These are phyloP conservation scores for Botryotinia narcissicola DNA, from an alignment of 2,329 filamentous ascomycete genomes.

Conservation along the genomic window DNA sequence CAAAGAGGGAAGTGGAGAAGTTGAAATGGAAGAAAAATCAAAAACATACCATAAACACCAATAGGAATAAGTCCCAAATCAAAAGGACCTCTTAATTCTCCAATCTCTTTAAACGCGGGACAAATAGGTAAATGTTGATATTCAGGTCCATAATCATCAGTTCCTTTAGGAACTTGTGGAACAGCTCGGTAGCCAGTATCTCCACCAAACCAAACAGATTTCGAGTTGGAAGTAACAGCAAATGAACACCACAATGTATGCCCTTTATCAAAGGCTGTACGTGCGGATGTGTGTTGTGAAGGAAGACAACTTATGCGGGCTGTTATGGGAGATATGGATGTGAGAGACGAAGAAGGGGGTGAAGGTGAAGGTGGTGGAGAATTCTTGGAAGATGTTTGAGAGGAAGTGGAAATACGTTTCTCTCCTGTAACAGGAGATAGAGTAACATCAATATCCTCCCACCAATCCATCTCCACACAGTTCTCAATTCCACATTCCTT, in stretches of 20 bases:
- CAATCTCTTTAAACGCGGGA: constrained; percentile 84
- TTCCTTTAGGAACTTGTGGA: constrained; percentile 56
- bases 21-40: neutral
- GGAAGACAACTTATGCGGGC: constrained; percentile 77
- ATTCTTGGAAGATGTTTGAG: constrained; percentile 33
- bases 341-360: constrained; percentile 2
- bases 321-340: constrained; percentile 51
- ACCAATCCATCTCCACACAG: constrained; percentile 92
- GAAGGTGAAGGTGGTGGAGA: constrained; percentile 32
- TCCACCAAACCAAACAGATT: constrained; percentile 83
- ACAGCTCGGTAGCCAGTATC: constrained; percentile 90
- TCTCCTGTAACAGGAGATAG: constrained; percentile 47
- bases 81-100: constrained; percentile 76
- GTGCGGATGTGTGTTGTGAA: constrained; percentile 76
- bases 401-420: constrained; percentile 32
- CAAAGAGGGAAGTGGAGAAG: neutral
- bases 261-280: constrained; percentile 63
- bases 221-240: constrained; percentile 69
- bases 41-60: constrained; percentile 63
- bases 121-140: constrained; percentile 67
- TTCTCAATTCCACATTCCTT: constrained; percentile 64
- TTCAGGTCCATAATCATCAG: constrained; percentile 70
- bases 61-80: constrained; percentile 92
- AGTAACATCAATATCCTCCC: constrained; percentile 76
- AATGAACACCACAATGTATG: constrained; percentile 87